These are phyloP conservation scores for Tinospora cordifolia DNA, from an alignment of 164 flowering plant species.

Conservation along the genomic window DNA sequence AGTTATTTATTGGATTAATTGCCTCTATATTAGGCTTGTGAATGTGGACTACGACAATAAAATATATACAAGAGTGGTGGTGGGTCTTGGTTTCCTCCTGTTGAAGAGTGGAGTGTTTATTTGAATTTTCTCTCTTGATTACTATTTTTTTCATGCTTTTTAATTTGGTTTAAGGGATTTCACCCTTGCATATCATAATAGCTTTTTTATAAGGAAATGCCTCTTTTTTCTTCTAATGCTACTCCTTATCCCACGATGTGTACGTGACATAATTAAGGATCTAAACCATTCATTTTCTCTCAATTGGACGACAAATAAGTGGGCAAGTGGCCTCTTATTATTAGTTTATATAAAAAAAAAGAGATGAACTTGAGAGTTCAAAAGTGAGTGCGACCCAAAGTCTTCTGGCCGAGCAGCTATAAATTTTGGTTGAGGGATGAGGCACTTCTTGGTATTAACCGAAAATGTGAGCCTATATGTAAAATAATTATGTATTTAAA, in stretches of 20 bases:
- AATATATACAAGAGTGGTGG: background rate
- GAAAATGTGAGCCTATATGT: too few species aligned
- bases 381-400: background rate
- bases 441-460: too few species aligned
- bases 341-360: background rate
- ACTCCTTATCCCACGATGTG: background rate
- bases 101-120: background rate
- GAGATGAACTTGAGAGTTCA: background rate
- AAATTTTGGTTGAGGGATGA: too few species aligned
- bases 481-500: too few species aligned
- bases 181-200: background rate
- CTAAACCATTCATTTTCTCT: too few species aligned
- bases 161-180: too few species aligned
- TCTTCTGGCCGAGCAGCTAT: too few species aligned
- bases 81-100: background rate
- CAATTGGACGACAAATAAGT: background rate
- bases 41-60: background rate
- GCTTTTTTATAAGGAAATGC: background rate
- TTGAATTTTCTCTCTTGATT: background rate
- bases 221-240: background rate
- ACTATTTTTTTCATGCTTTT: too few species aligned
- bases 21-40: too few species aligned
- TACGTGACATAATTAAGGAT: background rate
- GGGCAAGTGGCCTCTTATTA: background rate
- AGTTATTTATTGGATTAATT: background rate